Conservation (phyloP, 257 asterid species). For the Solanum rostratum region DNA sequence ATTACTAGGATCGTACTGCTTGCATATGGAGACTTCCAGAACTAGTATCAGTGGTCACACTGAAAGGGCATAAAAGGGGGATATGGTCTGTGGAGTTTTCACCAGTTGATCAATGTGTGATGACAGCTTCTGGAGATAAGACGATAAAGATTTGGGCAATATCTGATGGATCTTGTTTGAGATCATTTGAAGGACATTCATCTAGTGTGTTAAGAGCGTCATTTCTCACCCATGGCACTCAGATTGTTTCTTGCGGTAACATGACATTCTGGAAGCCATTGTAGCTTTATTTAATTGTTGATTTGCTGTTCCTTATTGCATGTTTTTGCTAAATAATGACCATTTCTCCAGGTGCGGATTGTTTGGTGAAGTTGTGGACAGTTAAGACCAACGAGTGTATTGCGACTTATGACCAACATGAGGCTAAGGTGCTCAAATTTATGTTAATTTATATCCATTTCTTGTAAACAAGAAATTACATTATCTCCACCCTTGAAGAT, state of each 20-base stretch:
- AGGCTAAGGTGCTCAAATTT: slow-evolving; percentile 59
- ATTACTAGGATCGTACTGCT: slow-evolving; percentile 91
- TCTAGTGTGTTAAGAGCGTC: slow-evolving; percentile 88
- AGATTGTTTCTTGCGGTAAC: slow-evolving; percentile 84
- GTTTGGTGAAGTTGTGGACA: slow-evolving; percentile 96
- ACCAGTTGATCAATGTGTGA: slow-evolving; percentile 93
- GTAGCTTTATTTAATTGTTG: background rate
- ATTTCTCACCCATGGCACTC: slow-evolving; percentile 83
- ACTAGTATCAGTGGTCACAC: slow-evolving; percentile 59
- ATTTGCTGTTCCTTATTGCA: background rate
- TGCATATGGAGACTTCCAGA: slow-evolving; percentile 92
- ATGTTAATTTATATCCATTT: background rate
- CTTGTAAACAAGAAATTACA: background rate
- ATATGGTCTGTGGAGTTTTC: slow-evolving; percentile 99
- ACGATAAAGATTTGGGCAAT: slow-evolving; percentile 91
- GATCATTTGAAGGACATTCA: slow-evolving; percentile 92
- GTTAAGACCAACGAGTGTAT: slow-evolving; percentile 79
- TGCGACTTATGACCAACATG: slow-evolving; percentile 95
- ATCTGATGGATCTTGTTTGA: slow-evolving; percentile 85
- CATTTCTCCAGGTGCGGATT: slow-evolving; percentile 69
- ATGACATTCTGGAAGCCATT: background rate
- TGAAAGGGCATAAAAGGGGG: slow-evolving; percentile 94
- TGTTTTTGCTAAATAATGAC: background rate
- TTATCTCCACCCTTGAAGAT: background rate
- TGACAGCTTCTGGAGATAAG: slow-evolving; percentile 95